Base-by-base conservation (phyloP, 2,329 filamentous ascomycete species). In the Coniochaeta sp. region DNA sequence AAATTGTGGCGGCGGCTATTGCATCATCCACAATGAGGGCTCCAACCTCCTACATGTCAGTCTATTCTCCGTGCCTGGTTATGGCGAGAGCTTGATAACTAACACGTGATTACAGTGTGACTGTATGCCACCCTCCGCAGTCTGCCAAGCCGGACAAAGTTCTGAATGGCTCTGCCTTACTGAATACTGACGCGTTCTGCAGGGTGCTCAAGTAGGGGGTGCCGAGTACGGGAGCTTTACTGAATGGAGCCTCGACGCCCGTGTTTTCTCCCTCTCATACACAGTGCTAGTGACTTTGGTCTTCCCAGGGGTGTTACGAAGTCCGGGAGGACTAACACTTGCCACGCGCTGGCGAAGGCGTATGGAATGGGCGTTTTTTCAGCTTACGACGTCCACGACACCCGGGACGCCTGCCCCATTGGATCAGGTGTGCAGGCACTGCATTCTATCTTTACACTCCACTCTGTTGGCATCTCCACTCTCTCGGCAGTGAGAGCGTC, bases 21-120 rank as follows among this genome's bases (percentile, higher is more conserved):
- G 93, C 72, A 81, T 89, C 62, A 81, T 88, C 60, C 91, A 96
- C 70, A 92, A 96, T 65, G 89, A 92, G 65, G 90, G 90, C 17
- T 93, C 89, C 44, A 90, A 88, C 14, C 74, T 80, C n/a, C 86
- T 80, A 38, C 73, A 78, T 65, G 81, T 83, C 69, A 77, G 79
- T 75, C 28, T n/a, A 55, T 16, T 38, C 30, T 5, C 9, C 22
- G 16, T 10, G n/a, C 26, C 24, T 16, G 24, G 14, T 2, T 52
- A 8, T 52, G 30, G 24, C 1, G 19, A 17, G 5, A 24, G 3
- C 17, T 22, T 32, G 1, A 19, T 14, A 22, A 19, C n/a, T 19
- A 22, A 22, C 36, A n/a, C 14, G 34, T 17, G 38, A 28, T 32
- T 59, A 17, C 60, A 80, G 78, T 81, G 79, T 63, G 79, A 81